phyloP scores from a whole-genome alignment of 305 asterid genomes.

The Lippia alba region DNA sequence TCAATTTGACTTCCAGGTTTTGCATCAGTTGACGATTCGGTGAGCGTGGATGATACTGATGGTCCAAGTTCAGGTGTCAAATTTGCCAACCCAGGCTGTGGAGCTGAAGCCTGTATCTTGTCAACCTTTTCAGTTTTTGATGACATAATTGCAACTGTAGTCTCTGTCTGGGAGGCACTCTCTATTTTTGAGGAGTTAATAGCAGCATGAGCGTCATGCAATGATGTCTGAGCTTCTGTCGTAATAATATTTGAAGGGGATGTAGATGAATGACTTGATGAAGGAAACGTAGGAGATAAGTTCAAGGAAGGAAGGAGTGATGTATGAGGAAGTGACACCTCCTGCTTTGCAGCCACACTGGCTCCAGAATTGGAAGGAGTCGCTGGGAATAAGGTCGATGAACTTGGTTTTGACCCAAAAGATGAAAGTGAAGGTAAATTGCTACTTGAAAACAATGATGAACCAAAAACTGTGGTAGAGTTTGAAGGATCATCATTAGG shows the following conservation, averaged over 20 bases:
- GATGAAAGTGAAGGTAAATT: conserved; percentile 44
- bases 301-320: no score
- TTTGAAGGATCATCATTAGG: conserved; percentile 39
- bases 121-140: conserved; percentile 42
- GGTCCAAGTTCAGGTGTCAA: conserved; percentile 40
- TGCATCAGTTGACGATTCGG: conserved; percentile 39
- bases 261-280: no score
- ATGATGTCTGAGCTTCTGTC: conserved; percentile 41
- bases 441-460: conserved; percentile 45
- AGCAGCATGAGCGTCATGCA: conserved; percentile 42
- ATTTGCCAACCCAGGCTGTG: conserved; percentile 43
- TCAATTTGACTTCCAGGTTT: conserved; percentile 49
- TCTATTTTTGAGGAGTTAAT: conserved; percentile 45
- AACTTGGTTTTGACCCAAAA: conserved; percentile 46
- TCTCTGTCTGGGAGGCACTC: conserved; percentile 32
- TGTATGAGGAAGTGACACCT: conserved; percentile 39
- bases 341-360: conserved; percentile 43
- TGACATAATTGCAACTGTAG: conserved; percentile 41
- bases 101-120: conserved; percentile 42
- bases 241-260: conserved; percentile 36
- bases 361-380: conserved; percentile 47
- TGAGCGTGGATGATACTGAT: conserved; percentile 37
- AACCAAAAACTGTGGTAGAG: conserved; percentile 41
- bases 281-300: conserved; percentile 43
- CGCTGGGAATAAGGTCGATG: conserved; percentile 42